Evolutionary conservation across 768 basidiomycete species (phyloP).

Genomic region (Auricularia auricula-judae): DNA sequence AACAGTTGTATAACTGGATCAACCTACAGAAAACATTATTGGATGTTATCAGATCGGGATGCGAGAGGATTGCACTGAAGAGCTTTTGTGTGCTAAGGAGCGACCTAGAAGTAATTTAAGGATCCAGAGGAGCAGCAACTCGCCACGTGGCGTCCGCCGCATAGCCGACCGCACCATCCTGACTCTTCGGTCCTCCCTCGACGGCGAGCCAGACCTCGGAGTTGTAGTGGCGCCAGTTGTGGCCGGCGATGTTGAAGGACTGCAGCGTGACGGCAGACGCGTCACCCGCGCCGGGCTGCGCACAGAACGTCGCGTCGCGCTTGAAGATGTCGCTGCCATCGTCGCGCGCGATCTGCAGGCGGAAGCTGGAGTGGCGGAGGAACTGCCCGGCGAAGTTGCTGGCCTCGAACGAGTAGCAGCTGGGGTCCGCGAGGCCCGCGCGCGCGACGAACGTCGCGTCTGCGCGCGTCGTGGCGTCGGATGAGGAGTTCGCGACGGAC

Average conservation of each 20-base stretch:
- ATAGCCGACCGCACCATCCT: background rate
- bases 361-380: background rate
- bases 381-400: background rate
- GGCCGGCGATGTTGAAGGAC: background rate
- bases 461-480: background rate
- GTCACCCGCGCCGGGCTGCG: background rate
- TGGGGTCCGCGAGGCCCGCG: background rate
- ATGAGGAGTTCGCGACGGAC: background rate
- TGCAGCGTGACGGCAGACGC: background rate
- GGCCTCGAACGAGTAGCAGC: background rate
- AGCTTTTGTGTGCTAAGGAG: too few species aligned
- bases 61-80: too few species aligned
- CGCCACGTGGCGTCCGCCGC: background rate
- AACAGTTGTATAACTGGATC: too few species aligned
- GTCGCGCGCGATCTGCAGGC: background rate
- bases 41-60: too few species aligned
- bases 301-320: background rate
- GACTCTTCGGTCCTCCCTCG: background rate
- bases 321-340: background rate
- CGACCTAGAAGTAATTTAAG: too few species aligned
- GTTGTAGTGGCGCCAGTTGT: background rate
- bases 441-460: background rate
- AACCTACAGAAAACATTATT: too few species aligned
- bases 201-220: background rate
- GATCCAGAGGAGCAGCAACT: background rate